phyloP scores from a whole-genome alignment of 2,329 filamentous ascomycete genomes.

The Arthrobotrys conoides region DNA sequence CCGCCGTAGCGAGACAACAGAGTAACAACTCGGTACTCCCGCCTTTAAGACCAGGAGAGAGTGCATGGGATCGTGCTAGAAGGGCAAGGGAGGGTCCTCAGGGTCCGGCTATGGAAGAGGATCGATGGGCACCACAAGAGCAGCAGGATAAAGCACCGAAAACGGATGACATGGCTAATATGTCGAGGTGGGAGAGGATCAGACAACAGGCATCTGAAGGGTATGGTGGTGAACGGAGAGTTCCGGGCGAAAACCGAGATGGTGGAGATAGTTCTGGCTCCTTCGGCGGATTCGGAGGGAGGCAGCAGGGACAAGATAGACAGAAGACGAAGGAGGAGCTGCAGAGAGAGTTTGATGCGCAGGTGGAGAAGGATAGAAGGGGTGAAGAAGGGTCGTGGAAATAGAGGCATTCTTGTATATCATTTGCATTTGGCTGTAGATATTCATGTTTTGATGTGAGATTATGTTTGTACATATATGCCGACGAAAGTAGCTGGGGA shows the following conservation, averaged over 20 bases:
- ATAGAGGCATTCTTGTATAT: slow-evolving; percentile 26
- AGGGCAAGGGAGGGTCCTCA: slow-evolving; percentile 32
- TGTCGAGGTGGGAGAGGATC: slow-evolving; percentile 49
- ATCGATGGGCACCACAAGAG: slow-evolving; percentile 49
- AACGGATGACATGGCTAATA: slow-evolving; percentile 18
- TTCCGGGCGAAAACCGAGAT: slow-evolving; percentile 38
- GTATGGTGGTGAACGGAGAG: slow-evolving; percentile 35
- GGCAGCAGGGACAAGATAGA: slow-evolving; percentile 65
- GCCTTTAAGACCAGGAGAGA: slow-evolving; percentile 8
- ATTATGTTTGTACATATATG: slow-evolving; percentile 2
- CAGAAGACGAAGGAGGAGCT: slow-evolving; percentile 68
- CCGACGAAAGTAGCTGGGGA: background rate
- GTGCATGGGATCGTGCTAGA: slow-evolving; percentile 42
- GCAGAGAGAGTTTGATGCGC: slow-evolving; percentile 70
- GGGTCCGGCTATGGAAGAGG: slow-evolving; percentile 47
- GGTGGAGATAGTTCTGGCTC: slow-evolving; percentile 66
- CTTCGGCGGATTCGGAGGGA: slow-evolving; percentile 3
- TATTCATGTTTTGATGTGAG: background rate
- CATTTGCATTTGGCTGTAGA: slow-evolving; percentile 14
- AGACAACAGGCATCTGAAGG: slow-evolving; percentile 45
- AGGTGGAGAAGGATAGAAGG: slow-evolving; percentile 70
- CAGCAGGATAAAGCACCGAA: slow-evolving; percentile 31
- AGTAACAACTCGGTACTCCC: background rate
- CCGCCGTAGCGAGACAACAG: background rate
- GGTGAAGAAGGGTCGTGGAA: slow-evolving; percentile 64